Evolutionary conservation across 495 filamentous ascomycete species (phyloP).

Genomic region (Thozetella sp.): DNA sequence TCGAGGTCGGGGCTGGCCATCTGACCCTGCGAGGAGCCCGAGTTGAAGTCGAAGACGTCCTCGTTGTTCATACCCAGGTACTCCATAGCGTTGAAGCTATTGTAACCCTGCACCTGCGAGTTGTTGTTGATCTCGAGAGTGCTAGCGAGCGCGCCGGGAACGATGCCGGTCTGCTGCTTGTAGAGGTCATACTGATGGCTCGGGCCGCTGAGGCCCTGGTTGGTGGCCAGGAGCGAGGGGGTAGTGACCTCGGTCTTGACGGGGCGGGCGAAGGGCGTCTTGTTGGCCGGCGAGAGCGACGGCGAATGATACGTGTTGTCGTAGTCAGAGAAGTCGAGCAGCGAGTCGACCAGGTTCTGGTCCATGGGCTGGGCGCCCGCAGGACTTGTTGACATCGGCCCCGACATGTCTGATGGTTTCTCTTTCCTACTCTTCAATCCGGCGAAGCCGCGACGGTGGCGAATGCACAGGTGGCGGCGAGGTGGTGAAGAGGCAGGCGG

Average conservation of each 20-base stretch:
- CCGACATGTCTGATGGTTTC: constrained; percentile 15
- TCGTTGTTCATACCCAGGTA: constrained; percentile 53
- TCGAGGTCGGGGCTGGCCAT: constrained; percentile 56
- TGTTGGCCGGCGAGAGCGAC: constrained; percentile 44
- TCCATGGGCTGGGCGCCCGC: constrained; percentile 15
- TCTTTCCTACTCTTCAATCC: not conserved
- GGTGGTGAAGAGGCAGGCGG: constrained; percentile 1
- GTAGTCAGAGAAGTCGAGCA: constrained; percentile 50
- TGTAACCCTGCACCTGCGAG: constrained; percentile 53
- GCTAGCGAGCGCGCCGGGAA: constrained; percentile 73
- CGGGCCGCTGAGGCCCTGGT: constrained; percentile 69
- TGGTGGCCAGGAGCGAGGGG: constrained; percentile 33
- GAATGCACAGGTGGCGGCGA: not conserved
- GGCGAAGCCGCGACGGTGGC: not conserved
- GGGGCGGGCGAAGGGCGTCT: constrained; percentile 35
- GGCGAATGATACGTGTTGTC: constrained; percentile 46
- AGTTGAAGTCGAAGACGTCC: constrained; percentile 62
- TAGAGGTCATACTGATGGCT: constrained; percentile 93
- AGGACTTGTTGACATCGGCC: constrained; percentile 25
- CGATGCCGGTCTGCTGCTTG: constrained; percentile 88
- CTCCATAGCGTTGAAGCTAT: constrained; percentile 43
- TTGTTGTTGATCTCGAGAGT: constrained; percentile 66
- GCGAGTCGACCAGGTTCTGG: constrained; percentile 25
- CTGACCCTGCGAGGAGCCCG: constrained; percentile 45
- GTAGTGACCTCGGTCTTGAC: constrained; percentile 37